Base-by-base conservation (phyloP, 2,329 filamentous ascomycete genomes). In the Penicillium paneum region DNA sequence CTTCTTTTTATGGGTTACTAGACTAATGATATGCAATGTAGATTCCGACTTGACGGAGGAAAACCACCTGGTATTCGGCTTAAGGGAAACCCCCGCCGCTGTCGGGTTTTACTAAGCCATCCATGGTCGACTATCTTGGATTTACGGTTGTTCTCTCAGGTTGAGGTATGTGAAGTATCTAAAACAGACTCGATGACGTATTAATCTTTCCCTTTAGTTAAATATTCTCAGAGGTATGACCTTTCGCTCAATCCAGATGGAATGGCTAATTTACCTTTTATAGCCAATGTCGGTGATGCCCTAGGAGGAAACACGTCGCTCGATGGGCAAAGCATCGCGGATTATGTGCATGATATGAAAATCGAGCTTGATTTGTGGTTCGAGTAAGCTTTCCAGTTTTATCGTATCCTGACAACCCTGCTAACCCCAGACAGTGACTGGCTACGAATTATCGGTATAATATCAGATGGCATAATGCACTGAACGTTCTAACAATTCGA, bases 301-400 rank as follows among this genome's bases (percentile, higher is more conserved):
- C 55, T 78, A 4, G 67, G 67, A 1, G 49, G 57, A 11, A 56
- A 55, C 5, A 56, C 53, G 3, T 64, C 56, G 5, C 49, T 70
- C 3, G 62, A 68, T 26, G 69, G 75, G 21, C 61, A 71, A 3
- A 72, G 73, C 8, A 69, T 79, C 17, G 65, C 70, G 19, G 69
- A 73, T 13, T 71, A 75, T 35, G 72, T 80, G 0, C 71, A 73
- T 21, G 76, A 77, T n/a, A 73, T 74, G 17, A 76, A 74, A 32
- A 72, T 80, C 35, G 78, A 81, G 52, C 69, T 81, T 13, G 75
- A 76, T 47, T 62, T 81, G 2, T 81, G 79, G 81, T 77, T 79
- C 36, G 74, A 77, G 60, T 73, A 57, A 54, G 64, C 64, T 7
- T 24, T 24, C 13, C 5, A 19, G 11, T 11, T 39, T 11, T 8